Evolutionary conservation across 208 protist genomes (phyloP).

Genomic region (Angomonas deanei): DNA sequence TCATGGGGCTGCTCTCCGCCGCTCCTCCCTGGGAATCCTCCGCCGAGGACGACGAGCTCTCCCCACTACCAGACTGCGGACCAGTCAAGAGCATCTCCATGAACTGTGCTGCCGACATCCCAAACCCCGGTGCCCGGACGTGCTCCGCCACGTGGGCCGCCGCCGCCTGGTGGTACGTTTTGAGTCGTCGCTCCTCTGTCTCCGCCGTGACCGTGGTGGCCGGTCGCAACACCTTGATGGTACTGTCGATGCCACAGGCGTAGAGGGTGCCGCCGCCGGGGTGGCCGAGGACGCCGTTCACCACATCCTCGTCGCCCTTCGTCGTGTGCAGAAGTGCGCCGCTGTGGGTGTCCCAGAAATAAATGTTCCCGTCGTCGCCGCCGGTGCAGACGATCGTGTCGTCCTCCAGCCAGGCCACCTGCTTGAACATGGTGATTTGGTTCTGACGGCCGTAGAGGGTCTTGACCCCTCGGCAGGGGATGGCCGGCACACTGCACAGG

Average conservation of each 20-base stretch:
- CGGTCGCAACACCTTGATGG: slow-evolving; percentile 38
- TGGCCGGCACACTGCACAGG: slow-evolving; percentile 6
- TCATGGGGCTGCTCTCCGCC: slow-evolving; percentile 5
- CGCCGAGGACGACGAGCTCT: too few species aligned
- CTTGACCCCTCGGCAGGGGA: slow-evolving; percentile 4
- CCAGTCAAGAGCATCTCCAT: too few species aligned
- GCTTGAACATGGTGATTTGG: slow-evolving; percentile 46
- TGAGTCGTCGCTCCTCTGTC: too few species aligned
- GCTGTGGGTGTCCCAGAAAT: slow-evolving; percentile 34
- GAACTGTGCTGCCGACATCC: too few species aligned
- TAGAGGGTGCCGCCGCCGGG: slow-evolving; percentile 11
- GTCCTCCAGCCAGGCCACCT: slow-evolving; percentile 45
- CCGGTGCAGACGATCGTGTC: slow-evolving; percentile 46
- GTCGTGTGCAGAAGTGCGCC: slow-evolving; percentile 29
- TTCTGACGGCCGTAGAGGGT: slow-evolving; percentile 24
- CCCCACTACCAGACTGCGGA: too few species aligned
- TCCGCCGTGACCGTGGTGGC: too few species aligned
- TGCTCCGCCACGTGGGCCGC: too few species aligned
- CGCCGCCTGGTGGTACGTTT: too few species aligned
- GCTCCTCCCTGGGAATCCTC: slow-evolving; percentile 7
- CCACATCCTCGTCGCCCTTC: slow-evolving; percentile 29
- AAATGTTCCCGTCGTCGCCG: slow-evolving; percentile 35
- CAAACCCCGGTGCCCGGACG: too few species aligned
- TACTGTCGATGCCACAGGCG: slow-evolving; percentile 41
- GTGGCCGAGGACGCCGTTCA: slow-evolving; percentile 38